Evolutionary conservation across 805 yeast species (phyloP).

Genomic region (Grigorovia humatica): DNA sequence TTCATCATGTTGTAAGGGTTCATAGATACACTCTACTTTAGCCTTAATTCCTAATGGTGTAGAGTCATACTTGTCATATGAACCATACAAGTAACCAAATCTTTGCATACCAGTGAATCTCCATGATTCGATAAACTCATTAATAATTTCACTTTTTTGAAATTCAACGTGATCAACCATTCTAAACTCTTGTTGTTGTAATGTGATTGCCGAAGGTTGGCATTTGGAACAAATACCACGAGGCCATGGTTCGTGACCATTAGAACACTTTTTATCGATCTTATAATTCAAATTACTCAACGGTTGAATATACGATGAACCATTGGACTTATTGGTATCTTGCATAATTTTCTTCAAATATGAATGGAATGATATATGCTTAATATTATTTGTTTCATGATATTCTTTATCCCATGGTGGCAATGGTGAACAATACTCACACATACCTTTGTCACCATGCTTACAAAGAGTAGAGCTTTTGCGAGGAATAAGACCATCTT

Average conservation of each 20-base stretch:
- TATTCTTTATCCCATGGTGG: slow-evolving; percentile 90
- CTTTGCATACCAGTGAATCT: slow-evolving; percentile 81
- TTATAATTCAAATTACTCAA: slow-evolving; percentile 58
- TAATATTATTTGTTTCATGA: slow-evolving; percentile 63
- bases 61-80: slow-evolving; percentile 62
- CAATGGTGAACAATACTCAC: slow-evolving; percentile 90
- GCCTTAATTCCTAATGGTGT: slow-evolving; percentile 87
- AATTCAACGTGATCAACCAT: slow-evolving; percentile 98
- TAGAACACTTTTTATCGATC: slow-evolving; percentile 51
- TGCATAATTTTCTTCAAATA: slow-evolving; percentile 65
- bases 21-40: slow-evolving; percentile 86
- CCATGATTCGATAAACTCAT: slow-evolving; percentile 86
- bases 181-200: slow-evolving; percentile 80
- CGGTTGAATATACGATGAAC: slow-evolving; percentile 71
- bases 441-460: slow-evolving; percentile 93
- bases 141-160: slow-evolving; percentile 59
- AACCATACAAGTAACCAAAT: slow-evolving; percentile 75
- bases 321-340: slow-evolving; percentile 46
- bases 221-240: slow-evolving; percentile 90
- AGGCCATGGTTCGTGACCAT: slow-evolving; percentile 93
- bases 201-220: slow-evolving; percentile 90
- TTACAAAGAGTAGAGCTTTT: slow-evolving; percentile 55
- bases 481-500: slow-evolving; percentile 66
- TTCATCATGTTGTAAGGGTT: slow-evolving; percentile 82
- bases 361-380: slow-evolving; percentile 83